These are phyloP conservation scores for Penicillium taxi DNA, from an alignment of 495 filamentous ascomycete species.

Conservation along the genomic window DNA sequence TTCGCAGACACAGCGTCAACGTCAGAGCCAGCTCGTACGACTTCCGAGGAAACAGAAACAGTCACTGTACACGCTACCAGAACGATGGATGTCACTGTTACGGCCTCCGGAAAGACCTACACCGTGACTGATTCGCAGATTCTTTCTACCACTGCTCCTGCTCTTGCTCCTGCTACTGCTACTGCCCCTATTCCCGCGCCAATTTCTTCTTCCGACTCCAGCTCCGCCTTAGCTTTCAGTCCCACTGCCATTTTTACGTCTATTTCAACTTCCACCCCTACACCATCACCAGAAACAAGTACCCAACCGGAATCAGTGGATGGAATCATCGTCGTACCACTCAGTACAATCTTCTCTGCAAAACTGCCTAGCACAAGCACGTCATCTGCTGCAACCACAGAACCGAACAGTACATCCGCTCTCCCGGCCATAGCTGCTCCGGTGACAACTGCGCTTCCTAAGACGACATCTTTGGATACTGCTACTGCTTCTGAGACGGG, in stretches of 20 bases:
- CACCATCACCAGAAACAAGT: no score
- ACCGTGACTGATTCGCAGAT: no score
- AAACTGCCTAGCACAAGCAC: no score
- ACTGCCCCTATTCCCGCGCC: neutral
- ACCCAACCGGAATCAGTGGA: no score
- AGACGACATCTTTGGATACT: neutral
- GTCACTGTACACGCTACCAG: conserved; percentile 1
- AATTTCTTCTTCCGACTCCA: neutral
- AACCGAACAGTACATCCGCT: no score
- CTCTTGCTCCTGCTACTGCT: no score
- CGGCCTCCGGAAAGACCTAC: conserved; percentile 1
- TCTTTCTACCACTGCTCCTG: no score
- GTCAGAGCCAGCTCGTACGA: neutral
- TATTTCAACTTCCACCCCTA: neutral
- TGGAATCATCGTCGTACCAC: no score
- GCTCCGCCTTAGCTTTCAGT: neutral
- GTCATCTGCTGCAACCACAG: no score
- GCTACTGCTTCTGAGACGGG: neutral
- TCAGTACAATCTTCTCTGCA: no score
- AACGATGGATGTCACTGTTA: conserved; percentile 1
- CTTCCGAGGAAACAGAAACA: neutral
- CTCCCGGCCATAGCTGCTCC: no score
- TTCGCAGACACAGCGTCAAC: neutral
- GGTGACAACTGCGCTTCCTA: neutral
- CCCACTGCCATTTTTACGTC: neutral